Conservation (phyloP, 345 rosid genomes). For the Acer negundo region DNA sequence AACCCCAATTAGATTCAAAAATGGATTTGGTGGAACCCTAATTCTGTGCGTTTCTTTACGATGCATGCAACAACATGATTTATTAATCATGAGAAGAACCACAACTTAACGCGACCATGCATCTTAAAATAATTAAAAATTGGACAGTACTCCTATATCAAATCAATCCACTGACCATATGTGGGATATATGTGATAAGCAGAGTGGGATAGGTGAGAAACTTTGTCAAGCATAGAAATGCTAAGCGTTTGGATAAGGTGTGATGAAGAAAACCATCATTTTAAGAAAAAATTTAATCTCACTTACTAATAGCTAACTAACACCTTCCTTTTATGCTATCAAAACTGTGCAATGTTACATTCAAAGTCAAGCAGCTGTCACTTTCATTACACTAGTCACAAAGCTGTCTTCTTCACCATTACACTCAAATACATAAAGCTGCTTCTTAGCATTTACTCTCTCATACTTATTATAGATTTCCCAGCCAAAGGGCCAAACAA, state of each 20-base stretch:
- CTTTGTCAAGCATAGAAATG: neutral
- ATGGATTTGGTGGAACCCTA: neutral
- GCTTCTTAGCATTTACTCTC: neutral
- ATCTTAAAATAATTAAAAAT: neutral
- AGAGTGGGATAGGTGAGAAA: neutral
- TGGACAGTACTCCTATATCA: neutral
- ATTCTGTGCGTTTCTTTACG: neutral
- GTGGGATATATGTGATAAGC: neutral
- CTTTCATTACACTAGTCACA: neutral
- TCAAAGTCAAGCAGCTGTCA: slow-evolving; percentile 2
- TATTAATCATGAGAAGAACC: neutral
- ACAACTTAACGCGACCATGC: slow-evolving; percentile 8
- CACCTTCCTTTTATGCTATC: neutral
- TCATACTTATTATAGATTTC: neutral
- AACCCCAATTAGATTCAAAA: neutral
- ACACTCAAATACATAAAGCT: neutral
- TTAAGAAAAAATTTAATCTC: neutral
- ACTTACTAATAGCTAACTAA: neutral
- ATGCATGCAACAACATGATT: neutral
- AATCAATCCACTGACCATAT: neutral
- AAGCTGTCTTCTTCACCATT: neutral
- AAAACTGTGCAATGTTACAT: neutral
- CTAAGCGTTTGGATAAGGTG: neutral
- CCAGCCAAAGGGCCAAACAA: neutral
- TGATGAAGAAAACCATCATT: neutral